These are phyloP conservation scores for Tritrichomonas foetus DNA, from an alignment of 208 protist species.

Conservation along the genomic window DNA sequence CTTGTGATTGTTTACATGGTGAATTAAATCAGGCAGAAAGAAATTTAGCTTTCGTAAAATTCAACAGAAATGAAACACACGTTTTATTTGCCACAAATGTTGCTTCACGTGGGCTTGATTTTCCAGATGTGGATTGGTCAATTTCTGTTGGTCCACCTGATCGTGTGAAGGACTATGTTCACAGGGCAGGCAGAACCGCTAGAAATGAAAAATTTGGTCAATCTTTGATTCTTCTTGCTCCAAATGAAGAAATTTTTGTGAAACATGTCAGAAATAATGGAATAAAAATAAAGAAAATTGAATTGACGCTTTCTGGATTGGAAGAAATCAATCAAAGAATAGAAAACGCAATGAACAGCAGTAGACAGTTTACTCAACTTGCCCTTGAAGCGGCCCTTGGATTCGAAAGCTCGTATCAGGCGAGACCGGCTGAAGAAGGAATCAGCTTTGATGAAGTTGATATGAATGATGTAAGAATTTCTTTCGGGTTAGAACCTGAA, in stretches of 20 bases:
- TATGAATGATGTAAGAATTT: not conserved
- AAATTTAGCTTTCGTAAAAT: slow-evolving; percentile 97
- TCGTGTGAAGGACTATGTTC: slow-evolving; percentile 98
- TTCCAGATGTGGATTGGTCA: slow-evolving; percentile 93
- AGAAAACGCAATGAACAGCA: not conserved
- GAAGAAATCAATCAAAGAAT: not conserved
- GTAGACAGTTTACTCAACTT: not conserved
- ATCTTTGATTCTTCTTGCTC: not conserved
- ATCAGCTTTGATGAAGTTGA: not conserved
- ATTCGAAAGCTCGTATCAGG: not conserved
- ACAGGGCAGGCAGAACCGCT: slow-evolving; percentile 93
- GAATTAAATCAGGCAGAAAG: slow-evolving; percentile 81
- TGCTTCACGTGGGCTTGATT: slow-evolving; percentile 94
- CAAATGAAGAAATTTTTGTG: not conserved
- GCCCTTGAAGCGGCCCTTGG: not conserved
- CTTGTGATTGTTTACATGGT: not conserved
- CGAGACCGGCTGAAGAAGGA: slow-evolving; percentile 28
- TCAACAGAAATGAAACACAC: slow-evolving; percentile 55
- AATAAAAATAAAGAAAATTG: slow-evolving; percentile 4
- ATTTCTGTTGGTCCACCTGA: slow-evolving; percentile 98
- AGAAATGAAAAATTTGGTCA: slow-evolving; percentile 76
- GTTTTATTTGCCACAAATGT: slow-evolving; percentile 80
- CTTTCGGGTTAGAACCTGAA: not conserved
- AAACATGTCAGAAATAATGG: not conserved
- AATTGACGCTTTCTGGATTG: not conserved